Conservation (phyloP, 768 basidiomycete genomes). For the Daedaleopsis nitida region DNA sequence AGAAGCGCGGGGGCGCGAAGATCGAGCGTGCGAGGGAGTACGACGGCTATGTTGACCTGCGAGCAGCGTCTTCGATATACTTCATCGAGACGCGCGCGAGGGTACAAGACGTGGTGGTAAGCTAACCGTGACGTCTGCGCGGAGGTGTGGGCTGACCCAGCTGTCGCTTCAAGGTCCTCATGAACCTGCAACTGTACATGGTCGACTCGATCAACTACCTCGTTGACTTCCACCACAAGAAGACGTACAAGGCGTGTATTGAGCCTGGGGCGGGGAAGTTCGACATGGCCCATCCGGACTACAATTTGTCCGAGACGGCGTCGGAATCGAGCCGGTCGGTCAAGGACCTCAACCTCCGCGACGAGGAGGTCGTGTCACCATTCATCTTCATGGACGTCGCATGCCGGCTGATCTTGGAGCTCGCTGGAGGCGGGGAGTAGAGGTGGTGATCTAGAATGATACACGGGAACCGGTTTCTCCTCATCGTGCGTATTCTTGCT, state of each 20-base stretch:
- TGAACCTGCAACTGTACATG: constrained; percentile 97
- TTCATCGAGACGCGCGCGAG: constrained; percentile 92
- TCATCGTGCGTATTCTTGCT: constrained; percentile 20
- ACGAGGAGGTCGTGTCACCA: constrained; percentile 78
- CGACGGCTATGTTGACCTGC: constrained; percentile 65
- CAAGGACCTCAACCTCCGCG: constrained; percentile 50
- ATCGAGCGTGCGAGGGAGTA: constrained; percentile 66
- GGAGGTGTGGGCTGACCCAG: not conserved
- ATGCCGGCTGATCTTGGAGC: constrained; percentile 88
- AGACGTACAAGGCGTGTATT: constrained; percentile 79
- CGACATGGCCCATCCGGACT: constrained; percentile 59
- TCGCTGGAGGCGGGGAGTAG: constrained; percentile 68
- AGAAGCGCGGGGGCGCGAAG: constrained; percentile 38
- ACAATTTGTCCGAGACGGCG: constrained; percentile 49
- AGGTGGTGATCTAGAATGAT: not conserved
- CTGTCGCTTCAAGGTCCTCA: constrained; percentile 66
- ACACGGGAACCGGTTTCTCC: not conserved
- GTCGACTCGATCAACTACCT: constrained; percentile 96
- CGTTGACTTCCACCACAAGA: constrained; percentile 98
- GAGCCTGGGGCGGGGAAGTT: constrained; percentile 71
- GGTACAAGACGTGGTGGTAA: constrained; percentile 89
- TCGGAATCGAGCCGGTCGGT: constrained; percentile 60
- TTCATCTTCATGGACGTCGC: constrained; percentile 98
- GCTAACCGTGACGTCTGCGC: constrained; percentile 28
- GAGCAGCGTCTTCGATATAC: constrained; percentile 77